Evolutionary conservation across 1,284 basidiomycete genomes (phyloP).

Genomic region (Microbotryum intermedium): DNA sequence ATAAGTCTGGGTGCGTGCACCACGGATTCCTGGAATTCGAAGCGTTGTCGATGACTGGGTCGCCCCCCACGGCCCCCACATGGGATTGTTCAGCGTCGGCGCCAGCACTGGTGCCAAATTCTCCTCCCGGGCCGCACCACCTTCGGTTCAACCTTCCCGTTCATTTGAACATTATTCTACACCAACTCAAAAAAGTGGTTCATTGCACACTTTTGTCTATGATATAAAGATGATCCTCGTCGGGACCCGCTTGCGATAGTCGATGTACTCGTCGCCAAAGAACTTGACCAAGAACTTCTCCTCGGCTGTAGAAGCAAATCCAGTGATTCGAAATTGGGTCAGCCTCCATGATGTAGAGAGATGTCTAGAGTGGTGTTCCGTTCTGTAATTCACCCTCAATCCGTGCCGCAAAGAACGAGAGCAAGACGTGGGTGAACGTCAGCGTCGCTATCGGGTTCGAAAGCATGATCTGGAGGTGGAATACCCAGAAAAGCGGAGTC

Average conservation of each 20-base stretch:
- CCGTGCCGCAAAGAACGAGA: slow-evolving; percentile 76
- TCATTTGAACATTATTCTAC: background rate
- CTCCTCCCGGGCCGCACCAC: too few species aligned
- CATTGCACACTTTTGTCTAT: background rate
- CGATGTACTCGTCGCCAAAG: slow-evolving; percentile 68
- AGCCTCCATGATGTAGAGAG: background rate
- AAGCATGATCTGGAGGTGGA: slow-evolving; percentile 69
- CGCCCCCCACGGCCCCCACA: too few species aligned
- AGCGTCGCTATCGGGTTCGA: slow-evolving; percentile 64
- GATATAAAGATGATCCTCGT: slow-evolving; percentile 63
- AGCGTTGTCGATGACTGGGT: too few species aligned
- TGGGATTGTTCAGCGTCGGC: too few species aligned
- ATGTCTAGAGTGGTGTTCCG: background rate
- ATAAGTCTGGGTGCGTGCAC: too few species aligned
- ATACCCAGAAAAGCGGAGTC: background rate
- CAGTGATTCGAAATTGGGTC: background rate
- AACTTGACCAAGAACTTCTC: slow-evolving; percentile 63
- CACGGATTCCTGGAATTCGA: too few species aligned
- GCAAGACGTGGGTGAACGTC: slow-evolving; percentile 56
- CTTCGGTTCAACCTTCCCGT: background rate
- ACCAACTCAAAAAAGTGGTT: background rate
- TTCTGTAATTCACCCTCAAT: slow-evolving; percentile 57
- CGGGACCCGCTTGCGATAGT: slow-evolving; percentile 59
- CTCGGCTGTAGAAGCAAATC: slow-evolving; percentile 51
- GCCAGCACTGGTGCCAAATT: too few species aligned